A percentile compares a stretch with the other conserved stretches of the same genome.
These are phyloP conservation scores for Paradendryphiella salina DNA, from an alignment of 2,329 filamentous ascomycete genomes.

Conservation along the genomic window DNA sequence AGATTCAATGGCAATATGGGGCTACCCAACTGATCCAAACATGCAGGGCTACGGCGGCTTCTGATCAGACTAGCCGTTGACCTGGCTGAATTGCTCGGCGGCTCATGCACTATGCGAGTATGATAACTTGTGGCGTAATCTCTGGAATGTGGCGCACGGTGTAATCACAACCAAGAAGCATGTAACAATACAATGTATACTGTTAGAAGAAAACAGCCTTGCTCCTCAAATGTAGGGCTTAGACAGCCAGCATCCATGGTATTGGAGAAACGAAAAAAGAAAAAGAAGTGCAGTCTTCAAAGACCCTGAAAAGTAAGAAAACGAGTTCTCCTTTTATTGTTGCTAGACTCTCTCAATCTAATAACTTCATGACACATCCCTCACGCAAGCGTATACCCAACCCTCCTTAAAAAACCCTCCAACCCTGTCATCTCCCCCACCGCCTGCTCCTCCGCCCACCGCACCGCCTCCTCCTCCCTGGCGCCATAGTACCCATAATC, in stretches of 20 bases:
- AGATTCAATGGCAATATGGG: slow-evolving; percentile 41
- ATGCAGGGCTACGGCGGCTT: slow-evolving; percentile 23
- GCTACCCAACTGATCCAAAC: slow-evolving; percentile 23
- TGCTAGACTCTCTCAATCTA: background rate
- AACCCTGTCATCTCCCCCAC: slow-evolving; percentile 30
- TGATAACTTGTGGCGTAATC: background rate
- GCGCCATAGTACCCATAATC: slow-evolving; percentile 41
- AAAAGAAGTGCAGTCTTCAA: no score
- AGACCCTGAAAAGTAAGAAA: background rate
- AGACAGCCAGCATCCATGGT: no score
- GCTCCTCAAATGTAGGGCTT: no score
- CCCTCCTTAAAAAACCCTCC: slow-evolving; percentile 35
- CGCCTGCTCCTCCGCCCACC: slow-evolving; percentile 33
- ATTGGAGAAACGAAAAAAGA: no score
- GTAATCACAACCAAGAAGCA: background rate
- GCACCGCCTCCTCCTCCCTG: slow-evolving; percentile 27
- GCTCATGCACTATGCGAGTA: background rate
- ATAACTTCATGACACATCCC: no score
- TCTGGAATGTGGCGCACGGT: background rate
- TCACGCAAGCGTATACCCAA: slow-evolving; percentile 27
- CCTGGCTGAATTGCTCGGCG: no score
- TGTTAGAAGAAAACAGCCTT: background rate
- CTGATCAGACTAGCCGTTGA: background rate
- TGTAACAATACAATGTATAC: background rate
- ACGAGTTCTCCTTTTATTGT: no score